Evolutionary conservation across 2,329 filamentous ascomycete genomes (phyloP).

Genomic region (Verticillium zaregamsianum): DNA sequence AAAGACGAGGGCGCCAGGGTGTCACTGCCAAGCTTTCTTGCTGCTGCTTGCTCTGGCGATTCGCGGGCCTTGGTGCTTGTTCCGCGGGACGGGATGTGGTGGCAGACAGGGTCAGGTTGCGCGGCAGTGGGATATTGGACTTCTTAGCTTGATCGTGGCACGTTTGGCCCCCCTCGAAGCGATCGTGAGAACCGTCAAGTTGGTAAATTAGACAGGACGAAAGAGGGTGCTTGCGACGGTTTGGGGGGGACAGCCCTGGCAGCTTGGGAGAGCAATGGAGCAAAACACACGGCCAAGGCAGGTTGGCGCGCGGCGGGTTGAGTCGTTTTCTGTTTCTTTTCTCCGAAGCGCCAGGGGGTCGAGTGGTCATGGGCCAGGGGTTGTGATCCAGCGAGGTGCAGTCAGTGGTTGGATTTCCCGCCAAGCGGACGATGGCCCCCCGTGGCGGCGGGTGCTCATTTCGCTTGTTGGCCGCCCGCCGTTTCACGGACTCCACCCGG

Average conservation of each 20-base stretch:
- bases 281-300: background rate
- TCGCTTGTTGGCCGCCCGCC: constrained; percentile 8
- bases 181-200: background rate
- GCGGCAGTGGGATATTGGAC: background rate
- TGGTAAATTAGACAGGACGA: background rate
- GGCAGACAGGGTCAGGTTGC: background rate
- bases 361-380: background rate
- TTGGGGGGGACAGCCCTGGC: background rate
- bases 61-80: background rate
- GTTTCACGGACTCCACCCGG: background rate
- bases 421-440: background rate
- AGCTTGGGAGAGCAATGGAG: background rate
- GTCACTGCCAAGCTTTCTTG: background rate
- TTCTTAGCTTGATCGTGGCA: background rate
- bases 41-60: background rate
- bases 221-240: background rate
- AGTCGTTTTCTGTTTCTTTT: constrained; percentile 8
- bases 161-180: background rate
- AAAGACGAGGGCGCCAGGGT: background rate
- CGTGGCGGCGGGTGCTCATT: constrained; percentile 12
- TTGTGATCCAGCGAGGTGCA: constrained; percentile 1
- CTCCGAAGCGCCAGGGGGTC: background rate
- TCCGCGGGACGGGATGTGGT: background rate
- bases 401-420: background rate
- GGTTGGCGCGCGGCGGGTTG: background rate